Conservation (phyloP, 2,329 filamentous ascomycete genomes). For the Karstenula rhodostoma region DNA sequence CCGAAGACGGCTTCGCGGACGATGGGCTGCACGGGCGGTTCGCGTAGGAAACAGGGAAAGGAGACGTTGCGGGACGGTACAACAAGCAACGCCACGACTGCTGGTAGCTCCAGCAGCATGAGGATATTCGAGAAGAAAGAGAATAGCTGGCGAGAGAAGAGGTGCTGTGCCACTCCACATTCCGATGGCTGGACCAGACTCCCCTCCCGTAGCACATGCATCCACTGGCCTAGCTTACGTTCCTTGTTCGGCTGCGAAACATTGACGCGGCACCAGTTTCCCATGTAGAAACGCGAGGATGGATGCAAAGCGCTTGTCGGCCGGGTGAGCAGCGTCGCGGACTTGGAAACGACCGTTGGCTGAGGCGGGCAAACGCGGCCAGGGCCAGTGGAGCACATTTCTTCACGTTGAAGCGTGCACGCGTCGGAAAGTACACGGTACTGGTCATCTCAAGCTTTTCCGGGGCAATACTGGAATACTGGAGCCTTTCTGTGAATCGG, state of each 20-base stretch:
- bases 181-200: conserved; percentile 8
- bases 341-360: background rate
- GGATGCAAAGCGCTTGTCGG: background rate
- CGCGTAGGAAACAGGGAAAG: background rate
- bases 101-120: background rate
- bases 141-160: background rate
- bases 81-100: background rate
- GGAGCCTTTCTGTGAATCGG: background rate
- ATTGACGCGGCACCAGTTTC: background rate
- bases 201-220: conserved; percentile 1
- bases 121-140: background rate
- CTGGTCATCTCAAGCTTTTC: background rate
- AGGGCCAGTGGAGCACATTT: background rate
- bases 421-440: background rate
- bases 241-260: background rate
- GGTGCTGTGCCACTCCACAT: conserved; percentile 8
- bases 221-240: conserved; percentile 3
- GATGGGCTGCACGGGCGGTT: background rate
- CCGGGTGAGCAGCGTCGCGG: background rate
- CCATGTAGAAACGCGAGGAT: background rate
- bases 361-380: background rate
- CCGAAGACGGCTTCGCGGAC: background rate
- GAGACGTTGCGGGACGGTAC: background rate
- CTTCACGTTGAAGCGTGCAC: background rate
- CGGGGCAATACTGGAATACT: background rate